Evolutionary conservation across 2,329 filamentous ascomycete species (phyloP), one percentile per base, ranked within the genome.

Genomic region (Neoscytalidium dimidiatum): DNA sequence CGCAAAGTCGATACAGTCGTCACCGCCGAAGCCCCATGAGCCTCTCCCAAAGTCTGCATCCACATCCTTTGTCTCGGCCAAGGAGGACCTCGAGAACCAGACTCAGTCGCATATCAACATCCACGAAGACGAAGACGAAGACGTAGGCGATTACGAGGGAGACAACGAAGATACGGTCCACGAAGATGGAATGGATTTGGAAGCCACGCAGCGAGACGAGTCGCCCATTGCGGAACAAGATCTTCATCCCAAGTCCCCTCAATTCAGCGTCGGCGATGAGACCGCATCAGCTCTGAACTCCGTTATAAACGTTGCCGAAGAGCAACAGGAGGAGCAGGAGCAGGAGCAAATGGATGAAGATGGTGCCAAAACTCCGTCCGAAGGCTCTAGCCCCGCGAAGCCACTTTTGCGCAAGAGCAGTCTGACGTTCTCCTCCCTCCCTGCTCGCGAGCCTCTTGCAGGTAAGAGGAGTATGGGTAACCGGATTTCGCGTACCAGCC

Each of bases 401-500:
- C 90, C 90, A 1, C 83, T 92, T 31, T 86, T 96, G 69, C 89
- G 94, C 66, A 98, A 98, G 83, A 97, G 94, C 78, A 98, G 94
- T 75, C 84, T 99, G 66, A 96, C 91, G 66, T 98, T 99, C 79
- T 92, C 95, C 41, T 92, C 95, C 19, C 83, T 99, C 13, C 95
- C 95, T 31, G 94, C 94, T 2, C 87, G 95, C 67, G 94, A 98
- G 73, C 94, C 94, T 38, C 82, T 98, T 61, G 88, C 88, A 33
- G 87, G 86, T 17, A 96, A 96, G 76, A 94, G 94, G 79, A 96
- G 91, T 75, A 87, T 93, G 72, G 93, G 85, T 49, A 84, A 85
- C 21, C 85, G 92, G 57, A 80, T 86, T 60, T 94, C 92, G 23
- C 85, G 92, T 66, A 91, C 88, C 6, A 96, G 92, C 72, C 90